Evolutionary conservation across 495 filamentous ascomycete genomes (phyloP).

Genomic region (Saxophila tyrrhenica): DNA sequence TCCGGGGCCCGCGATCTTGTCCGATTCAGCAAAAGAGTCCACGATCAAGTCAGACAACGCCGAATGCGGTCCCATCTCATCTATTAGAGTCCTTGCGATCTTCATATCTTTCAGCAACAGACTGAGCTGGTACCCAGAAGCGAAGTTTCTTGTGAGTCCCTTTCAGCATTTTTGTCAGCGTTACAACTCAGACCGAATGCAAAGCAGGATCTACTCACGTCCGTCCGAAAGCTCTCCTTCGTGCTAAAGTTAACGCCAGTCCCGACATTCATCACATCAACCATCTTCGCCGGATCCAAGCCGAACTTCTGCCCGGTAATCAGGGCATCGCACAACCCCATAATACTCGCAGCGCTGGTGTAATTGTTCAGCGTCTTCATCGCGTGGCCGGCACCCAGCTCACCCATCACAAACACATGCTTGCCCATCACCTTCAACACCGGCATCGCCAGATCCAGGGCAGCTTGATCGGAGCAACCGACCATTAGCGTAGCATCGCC

Average conservation of each 20-base stretch:
- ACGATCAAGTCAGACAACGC: constrained; percentile 7
- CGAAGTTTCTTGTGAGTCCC: constrained; percentile 12
- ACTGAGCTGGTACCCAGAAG: constrained; percentile 12
- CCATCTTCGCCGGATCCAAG: constrained; percentile 12
- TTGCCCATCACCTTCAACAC: constrained; percentile 14
- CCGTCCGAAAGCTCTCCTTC: constrained; percentile 18
- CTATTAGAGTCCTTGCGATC: constrained; percentile 11
- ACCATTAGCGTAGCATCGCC: constrained; percentile 18
- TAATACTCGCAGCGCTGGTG: constrained; percentile 8
- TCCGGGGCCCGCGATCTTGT: constrained; percentile 11
- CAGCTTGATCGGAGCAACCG: constrained; percentile 10
- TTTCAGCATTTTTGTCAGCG: background rate
- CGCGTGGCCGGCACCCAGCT: constrained; percentile 11
- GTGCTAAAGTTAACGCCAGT: constrained; percentile 16
- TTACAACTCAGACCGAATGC: no score
- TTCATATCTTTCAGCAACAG: constrained; percentile 17
- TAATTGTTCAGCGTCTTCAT: constrained; percentile 20
- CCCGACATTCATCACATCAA: constrained; percentile 19
- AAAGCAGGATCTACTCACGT: constrained; percentile 1
- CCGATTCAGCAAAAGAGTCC: constrained; percentile 4
- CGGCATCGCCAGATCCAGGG: constrained; percentile 11
- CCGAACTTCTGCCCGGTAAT: constrained; percentile 16
- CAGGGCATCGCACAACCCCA: constrained; percentile 13
- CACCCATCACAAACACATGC: constrained; percentile 15
- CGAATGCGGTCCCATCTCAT: constrained; percentile 7